Base-by-base conservation (phyloP, 306 rosid species). In the Canavalia ensiformis region DNA sequence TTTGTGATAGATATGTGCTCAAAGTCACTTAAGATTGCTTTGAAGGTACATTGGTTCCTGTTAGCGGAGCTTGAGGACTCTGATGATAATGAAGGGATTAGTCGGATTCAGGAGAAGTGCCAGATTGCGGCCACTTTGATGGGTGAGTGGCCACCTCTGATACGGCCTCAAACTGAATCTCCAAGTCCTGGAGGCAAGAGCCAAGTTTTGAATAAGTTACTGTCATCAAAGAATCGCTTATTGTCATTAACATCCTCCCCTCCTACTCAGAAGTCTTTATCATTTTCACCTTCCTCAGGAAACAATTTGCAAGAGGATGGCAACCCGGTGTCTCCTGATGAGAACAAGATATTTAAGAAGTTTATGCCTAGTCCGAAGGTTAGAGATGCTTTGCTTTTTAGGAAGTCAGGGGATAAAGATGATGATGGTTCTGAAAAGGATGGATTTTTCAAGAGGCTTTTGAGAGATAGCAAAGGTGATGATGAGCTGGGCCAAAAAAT, bases 31-130 rank as follows among this genome's bases (percentile, higher is more conserved):
- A 90, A 93, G 88, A 96, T 96, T 72, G 97, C 99, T 68, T 72
- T 92, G 89, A 96, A 93, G 90, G 98, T 96, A 76, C 98, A 96
- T 66, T 96, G 99, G 98, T 90, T 96, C 84, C 81, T 96, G 69
- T 68, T 90, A 87, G 98, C 99, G 0, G 99, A 96, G 97, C 89
- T 96, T 34, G 99, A 96, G 83, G 99, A 96, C 82, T 86, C 92
- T 37, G 98, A 93, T 86, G 99, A 96, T 83, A 90, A 88, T 83
- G 97, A 93, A 44, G 99, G 99, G 81, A 92, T 96, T 82, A 85
- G 94, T 84, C 90, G 97, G 84, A 87, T 96, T 81, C 97, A 90
- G 58, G 99, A 96, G 85, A 92, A 90, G 84, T 93, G 98, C 81
- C 98, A 90, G 89, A 88, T 84, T 31, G 93, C 99, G 0, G 98